Conservation (phyloP, 345 rosid species). For the Melastoma malabathricum region DNA sequence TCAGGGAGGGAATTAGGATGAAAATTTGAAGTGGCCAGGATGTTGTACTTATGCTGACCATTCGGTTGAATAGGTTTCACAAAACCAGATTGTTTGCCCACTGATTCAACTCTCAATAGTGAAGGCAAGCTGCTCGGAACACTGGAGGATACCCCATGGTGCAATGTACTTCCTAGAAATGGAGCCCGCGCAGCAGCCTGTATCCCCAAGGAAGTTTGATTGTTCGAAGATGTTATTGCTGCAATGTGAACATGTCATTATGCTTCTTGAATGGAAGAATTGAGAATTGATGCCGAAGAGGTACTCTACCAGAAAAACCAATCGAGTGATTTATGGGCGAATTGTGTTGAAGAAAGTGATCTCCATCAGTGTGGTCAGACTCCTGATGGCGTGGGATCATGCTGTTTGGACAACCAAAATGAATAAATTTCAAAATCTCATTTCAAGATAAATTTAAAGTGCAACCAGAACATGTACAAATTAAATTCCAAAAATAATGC, state of each 20-base stretch:
- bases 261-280: neutral
- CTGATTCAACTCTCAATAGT: constrained; percentile 36
- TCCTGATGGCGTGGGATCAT: constrained; percentile 1
- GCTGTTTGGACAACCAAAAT: too few species aligned
- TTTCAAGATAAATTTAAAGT: too few species aligned
- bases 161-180: constrained; percentile 43
- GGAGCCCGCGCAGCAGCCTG: constrained; percentile 33
- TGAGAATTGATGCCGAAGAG: too few species aligned
- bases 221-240: constrained; percentile 26
- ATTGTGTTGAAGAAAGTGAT: constrained; percentile 15
- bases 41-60: constrained; percentile 42
- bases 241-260: constrained; percentile 31
- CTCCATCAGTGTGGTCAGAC: constrained; percentile 21
- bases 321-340: constrained; percentile 22
- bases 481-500: too few species aligned
- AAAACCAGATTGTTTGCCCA: constrained; percentile 43
- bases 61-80: constrained; percentile 31
- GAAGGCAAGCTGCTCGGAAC: constrained; percentile 59
- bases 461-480: too few species aligned
- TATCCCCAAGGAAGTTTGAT: constrained; percentile 39
- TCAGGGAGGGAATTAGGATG: constrained; percentile 76
- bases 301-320: constrained; percentile 22
- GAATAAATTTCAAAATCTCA: too few species aligned
- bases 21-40: constrained; percentile 35
- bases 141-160: constrained; percentile 37